Conservation (phyloP, 345 rosid species). For the Syzygium oleosum region DNA sequence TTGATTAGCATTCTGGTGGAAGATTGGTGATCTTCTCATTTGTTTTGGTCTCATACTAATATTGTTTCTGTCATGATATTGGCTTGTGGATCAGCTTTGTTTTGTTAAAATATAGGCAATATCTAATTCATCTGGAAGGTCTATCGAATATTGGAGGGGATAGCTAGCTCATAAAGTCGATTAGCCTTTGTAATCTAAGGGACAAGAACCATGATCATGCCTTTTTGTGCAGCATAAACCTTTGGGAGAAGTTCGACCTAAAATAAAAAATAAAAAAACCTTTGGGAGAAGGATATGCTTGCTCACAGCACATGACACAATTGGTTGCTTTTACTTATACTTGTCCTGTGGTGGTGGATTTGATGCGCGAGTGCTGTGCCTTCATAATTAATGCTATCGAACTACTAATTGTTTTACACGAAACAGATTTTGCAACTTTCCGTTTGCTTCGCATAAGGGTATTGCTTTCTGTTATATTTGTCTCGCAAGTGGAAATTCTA, state of each 20-base stretch:
- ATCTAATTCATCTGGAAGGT: neutral
- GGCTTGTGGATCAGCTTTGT: neutral
- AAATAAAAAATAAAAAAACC: neutral
- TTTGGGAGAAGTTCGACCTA: neutral
- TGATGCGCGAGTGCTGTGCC: neutral
- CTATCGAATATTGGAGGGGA: neutral
- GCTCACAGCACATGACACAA: neutral
- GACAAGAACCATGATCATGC: neutral
- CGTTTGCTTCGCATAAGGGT: neutral
- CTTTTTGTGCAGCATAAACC: neutral
- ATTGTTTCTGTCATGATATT: neutral
- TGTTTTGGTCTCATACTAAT: neutral
- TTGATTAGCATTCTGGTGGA: neutral
- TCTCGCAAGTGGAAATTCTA: neutral
- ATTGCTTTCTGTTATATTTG: neutral
- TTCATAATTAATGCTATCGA: neutral
- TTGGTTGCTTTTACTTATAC: neutral
- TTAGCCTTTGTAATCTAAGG: neutral
- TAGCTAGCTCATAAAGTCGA: neutral
- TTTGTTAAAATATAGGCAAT: neutral
- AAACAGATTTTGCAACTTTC: neutral
- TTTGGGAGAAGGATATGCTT: neutral
- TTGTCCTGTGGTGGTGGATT: neutral
- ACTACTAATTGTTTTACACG: neutral
- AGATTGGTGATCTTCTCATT: neutral